Base-by-base conservation (phyloP, 2,329 filamentous ascomycete genomes). In the Hypoxylon rubiginosum region DNA sequence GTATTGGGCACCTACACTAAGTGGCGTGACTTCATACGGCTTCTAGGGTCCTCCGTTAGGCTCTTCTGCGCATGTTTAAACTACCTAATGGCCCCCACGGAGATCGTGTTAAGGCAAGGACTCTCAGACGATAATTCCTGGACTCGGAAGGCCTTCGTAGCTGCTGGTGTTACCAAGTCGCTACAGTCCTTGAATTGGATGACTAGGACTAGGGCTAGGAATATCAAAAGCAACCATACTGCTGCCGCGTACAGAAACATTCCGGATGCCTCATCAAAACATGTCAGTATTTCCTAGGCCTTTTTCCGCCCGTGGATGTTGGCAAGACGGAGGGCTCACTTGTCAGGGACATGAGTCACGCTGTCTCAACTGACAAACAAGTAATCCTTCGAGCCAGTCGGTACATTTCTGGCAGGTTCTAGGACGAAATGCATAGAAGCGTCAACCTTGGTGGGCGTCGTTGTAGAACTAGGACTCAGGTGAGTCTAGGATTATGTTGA, bases 361-460 rank as follows among this genome's bases (percentile, higher is more conserved):
- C 51, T 57, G 51, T 63, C 46, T 63, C 34, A 59, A 49, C n/a
- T 45, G 56, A 53, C 59, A 45, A 50, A 9, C 17, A 30, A 15
- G 48, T 15, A 43, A 17, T 17, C 19, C 46, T 17, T 30, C 3
- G 24, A 49, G 4, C 15, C 7, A 2, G 15, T 36, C 3, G 32
- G 21, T 24, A 49, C 30, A 45, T 61, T 49, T 50, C 46, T 50
- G 45, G 34, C 34, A 15, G 24, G 54, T 19, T 19, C 26, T 57
- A 34, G 52, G 36, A 17, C 17, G 34, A n/a, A 21, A 54, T 46
- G 30, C 28, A 8, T 45, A 59, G 55, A 53, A 46, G 39, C 39
- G 17, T 21, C 24, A 53, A 28, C 36, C 52, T 36, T 50, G 53
- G 8, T 24, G 48, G 24, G 32, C 36, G 36, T 43, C 26, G 28